These are phyloP conservation scores for Phoma sp. DNA, from an alignment of 2,329 filamentous ascomycete genomes.

Conservation along the genomic window DNA sequence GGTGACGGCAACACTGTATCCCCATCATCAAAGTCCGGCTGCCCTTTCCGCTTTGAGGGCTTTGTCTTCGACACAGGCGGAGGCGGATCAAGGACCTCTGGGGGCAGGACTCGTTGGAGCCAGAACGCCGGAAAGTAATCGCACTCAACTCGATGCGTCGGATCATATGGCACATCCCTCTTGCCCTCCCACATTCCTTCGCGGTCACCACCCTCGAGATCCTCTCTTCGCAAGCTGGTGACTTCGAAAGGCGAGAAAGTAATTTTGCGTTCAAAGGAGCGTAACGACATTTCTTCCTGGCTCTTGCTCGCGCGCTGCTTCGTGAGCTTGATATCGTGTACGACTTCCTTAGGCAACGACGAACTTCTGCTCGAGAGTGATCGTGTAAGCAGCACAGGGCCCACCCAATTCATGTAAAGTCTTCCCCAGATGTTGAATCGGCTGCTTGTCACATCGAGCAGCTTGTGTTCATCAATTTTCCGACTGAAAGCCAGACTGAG, in stretches of 20 bases:
- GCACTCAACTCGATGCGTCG: constrained; percentile 41
- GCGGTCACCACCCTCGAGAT: constrained; percentile 37
- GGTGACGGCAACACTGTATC: background rate
- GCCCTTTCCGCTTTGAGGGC: constrained; percentile 21
- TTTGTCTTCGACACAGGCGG: constrained; percentile 14
- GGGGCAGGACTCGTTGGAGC: constrained; percentile 39
- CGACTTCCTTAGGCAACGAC: constrained; percentile 19
- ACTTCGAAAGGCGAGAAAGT: constrained; percentile 46
- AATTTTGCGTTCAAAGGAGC: constrained; percentile 39
- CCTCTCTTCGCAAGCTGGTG: constrained; percentile 34
- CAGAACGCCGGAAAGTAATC: constrained; percentile 44
- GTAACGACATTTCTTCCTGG: constrained; percentile 15
- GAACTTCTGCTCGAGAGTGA: constrained; percentile 20
- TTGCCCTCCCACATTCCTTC: constrained; percentile 31
- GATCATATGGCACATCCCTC: constrained; percentile 36
- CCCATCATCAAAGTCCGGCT: background rate
- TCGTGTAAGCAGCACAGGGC: constrained; percentile 45
- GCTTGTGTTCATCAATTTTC: constrained; percentile 42
- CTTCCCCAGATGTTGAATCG: constrained; percentile 50
- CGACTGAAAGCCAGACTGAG: constrained; percentile 39
- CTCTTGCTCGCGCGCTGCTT: constrained; percentile 34
- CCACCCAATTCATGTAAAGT: constrained; percentile 49
- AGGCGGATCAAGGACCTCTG: constrained; percentile 27
- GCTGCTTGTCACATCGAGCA: constrained; percentile 43
- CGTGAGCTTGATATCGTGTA: constrained; percentile 40